Conservation (phyloP, 1,139 yeast species). For the Ashbya aceris region DNA sequence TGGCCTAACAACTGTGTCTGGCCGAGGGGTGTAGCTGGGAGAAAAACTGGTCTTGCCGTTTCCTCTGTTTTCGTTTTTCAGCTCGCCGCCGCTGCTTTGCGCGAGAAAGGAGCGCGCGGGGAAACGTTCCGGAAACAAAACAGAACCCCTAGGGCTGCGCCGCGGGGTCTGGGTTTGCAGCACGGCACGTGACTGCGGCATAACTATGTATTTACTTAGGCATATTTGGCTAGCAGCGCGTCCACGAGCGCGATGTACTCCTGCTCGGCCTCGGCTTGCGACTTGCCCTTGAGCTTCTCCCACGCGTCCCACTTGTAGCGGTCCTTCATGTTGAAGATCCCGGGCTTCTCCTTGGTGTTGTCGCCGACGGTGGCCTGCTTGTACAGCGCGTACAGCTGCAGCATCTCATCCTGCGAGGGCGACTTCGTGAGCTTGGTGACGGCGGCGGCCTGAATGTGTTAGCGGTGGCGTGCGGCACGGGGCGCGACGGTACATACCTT, state of each 20-base stretch:
- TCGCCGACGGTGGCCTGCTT: slow-evolving; percentile 98
- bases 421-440: slow-evolving; percentile 67
- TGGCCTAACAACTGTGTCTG: neutral
- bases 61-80: too few species aligned
- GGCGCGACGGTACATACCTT: slow-evolving; percentile 10
- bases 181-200: too few species aligned
- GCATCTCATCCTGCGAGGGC: slow-evolving; percentile 81
- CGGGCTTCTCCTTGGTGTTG: slow-evolving; percentile 64
- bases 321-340: slow-evolving; percentile 85
- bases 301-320: slow-evolving; percentile 98
- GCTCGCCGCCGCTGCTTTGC: too few species aligned
- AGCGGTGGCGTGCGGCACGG: neutral
- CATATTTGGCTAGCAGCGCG: slow-evolving; percentile 49
- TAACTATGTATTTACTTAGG: neutral
- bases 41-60: too few species aligned
- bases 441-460: slow-evolving; percentile 53
- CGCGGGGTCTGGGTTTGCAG: too few species aligned
- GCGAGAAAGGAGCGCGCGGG: too few species aligned
- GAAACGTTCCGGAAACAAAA: too few species aligned
- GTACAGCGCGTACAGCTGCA: slow-evolving; percentile 78
- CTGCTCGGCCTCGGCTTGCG: slow-evolving; percentile 85
- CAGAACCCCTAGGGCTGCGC: too few species aligned
- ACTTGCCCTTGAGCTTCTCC: slow-evolving; percentile 76
- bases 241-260: slow-evolving; percentile 68
- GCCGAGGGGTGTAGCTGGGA: slow-evolving; percentile 1